These are phyloP conservation scores for Talaromyces wortmannii DNA, from an alignment of 495 filamentous ascomycete genomes.

Conservation along the genomic window DNA sequence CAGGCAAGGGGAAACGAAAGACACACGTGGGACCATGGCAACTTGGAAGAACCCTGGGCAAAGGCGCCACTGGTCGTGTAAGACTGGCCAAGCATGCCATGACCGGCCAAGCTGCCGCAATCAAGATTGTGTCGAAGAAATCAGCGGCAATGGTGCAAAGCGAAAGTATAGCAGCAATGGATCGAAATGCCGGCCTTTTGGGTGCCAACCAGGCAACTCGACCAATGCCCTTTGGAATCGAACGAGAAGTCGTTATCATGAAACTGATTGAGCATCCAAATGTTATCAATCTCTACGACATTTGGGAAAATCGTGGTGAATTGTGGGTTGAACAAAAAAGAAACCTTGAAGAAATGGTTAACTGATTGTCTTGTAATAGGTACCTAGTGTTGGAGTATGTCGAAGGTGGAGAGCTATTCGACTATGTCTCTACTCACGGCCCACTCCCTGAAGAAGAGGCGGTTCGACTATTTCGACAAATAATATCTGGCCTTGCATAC, in stretches of 20 bases:
- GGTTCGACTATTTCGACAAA: slow-evolving; percentile 82
- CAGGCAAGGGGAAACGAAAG: slow-evolving; percentile 58
- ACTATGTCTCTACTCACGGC: slow-evolving; percentile 63
- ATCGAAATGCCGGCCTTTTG: slow-evolving; percentile 42
- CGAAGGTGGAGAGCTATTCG: slow-evolving; percentile 83
- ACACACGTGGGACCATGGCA: slow-evolving; percentile 86
- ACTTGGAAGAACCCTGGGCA: slow-evolving; percentile 77
- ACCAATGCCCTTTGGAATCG: slow-evolving; percentile 77
- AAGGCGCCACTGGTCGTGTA: slow-evolving; percentile 79
- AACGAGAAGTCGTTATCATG: slow-evolving; percentile 92
- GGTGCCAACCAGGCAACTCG: slow-evolving; percentile 33
- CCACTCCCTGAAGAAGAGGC: slow-evolving; percentile 70
- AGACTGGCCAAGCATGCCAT: slow-evolving; percentile 69
- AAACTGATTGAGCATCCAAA: slow-evolving; percentile 91
- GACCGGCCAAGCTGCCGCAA: slow-evolving; percentile 71
- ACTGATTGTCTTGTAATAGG: slow-evolving; percentile 31
- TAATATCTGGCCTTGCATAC: slow-evolving; percentile 85
- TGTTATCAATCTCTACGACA: slow-evolving; percentile 84
- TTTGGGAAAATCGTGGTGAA: slow-evolving; percentile 93
- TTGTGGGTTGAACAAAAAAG: slow-evolving; percentile 53
- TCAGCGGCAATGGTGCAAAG: slow-evolving; percentile 63
- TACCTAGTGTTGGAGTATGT: slow-evolving; percentile 97
- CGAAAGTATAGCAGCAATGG: slow-evolving; percentile 69
- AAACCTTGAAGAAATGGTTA: not conserved
- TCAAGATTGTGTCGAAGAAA: slow-evolving; percentile 87